These are phyloP conservation scores for Balamuthia mandrillaris DNA, from an alignment of 208 protist genomes.

Conservation along the genomic window DNA sequence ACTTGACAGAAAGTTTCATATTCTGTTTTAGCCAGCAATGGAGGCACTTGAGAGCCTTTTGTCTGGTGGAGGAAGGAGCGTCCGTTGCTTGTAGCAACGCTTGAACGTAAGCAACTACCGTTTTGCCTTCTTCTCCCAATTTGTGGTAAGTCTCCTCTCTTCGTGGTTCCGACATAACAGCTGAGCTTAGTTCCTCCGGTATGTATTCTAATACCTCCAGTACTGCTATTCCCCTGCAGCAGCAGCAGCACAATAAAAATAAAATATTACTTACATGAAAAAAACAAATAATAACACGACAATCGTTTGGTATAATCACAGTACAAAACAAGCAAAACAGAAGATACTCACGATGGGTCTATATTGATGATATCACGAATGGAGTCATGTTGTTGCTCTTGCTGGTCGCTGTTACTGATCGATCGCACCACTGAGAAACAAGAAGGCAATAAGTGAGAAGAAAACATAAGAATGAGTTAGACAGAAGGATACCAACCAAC, in stretches of 20 bases:
- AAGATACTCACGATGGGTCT: too few species aligned
- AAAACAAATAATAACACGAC: too few species aligned
- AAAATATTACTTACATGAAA: too few species aligned
- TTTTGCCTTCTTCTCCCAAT: not conserved
- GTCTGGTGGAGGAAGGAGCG: too few species aligned
- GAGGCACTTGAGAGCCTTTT: too few species aligned
- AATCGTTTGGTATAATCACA: too few species aligned
- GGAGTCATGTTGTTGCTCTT: too few species aligned
- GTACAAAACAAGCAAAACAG: too few species aligned
- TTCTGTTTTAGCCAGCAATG: too few species aligned
- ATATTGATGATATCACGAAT: too few species aligned
- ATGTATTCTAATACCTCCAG: slow-evolving; percentile 7
- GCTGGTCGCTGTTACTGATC: not conserved
- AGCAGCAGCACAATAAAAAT: not conserved
- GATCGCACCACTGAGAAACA: not conserved
- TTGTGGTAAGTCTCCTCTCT: not conserved
- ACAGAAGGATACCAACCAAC: not conserved
- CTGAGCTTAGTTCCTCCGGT: slow-evolving; percentile 9
- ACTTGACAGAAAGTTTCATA: too few species aligned
- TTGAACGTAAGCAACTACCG: not conserved
- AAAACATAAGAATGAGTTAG: not conserved
- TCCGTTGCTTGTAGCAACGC: not conserved
- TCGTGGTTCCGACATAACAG: not conserved
- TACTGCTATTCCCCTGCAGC: not conserved
- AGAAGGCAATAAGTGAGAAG: not conserved